Base-by-base conservation (phyloP, 2,329 filamentous ascomycete genomes). In the Ascosphaera apis region DNA sequence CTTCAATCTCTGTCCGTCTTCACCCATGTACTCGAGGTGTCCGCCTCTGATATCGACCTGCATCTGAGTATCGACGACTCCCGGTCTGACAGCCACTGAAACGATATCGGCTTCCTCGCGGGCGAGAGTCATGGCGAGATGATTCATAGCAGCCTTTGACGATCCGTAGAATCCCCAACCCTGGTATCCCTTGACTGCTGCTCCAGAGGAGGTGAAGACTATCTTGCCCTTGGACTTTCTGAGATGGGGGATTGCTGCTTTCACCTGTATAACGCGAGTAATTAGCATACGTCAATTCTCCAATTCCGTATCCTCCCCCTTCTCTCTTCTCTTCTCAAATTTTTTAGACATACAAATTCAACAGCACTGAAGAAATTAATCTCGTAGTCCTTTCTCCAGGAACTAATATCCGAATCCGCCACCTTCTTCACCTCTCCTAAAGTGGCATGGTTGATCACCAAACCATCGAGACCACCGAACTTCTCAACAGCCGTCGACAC, bases 31-130 rank as follows among this genome's bases (percentile, higher is more conserved):
- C 18, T 58, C 62, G 5, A 66, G 61, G 52, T 88, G 76, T 39
- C 72, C 67, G 33, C 83, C 73, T 35, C 88, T 65, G 39, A 98
- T 68, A 39, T 77, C 67, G n/a, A 65, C 65, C 53, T 92, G 84
- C 84, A 93, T 93, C 36, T 76, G 76, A 0, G 84, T 93, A 49
- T 92, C 78, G 5, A 91, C 76, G 33, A 79, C 71, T 2, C 84
- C 84, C 0, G 84, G 84, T 3, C 74, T 65, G 23, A 93, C 60
- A 0, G 79, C 65, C 0, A 92, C 57, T 9, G 70, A 73, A 0
- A 69, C 78, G 32, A 92, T 71, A 11, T 73, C 63, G 1, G 76
- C 72, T 53, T 92, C 84, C 50, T 93, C 84, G 1, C 65, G 63
- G 0, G 70, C 69, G 25, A 93, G 54, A 25, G 84, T 81, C 31